Base-by-base conservation (phyloP, 257 asterid genomes). In the Anisodus tanguticus region DNA sequence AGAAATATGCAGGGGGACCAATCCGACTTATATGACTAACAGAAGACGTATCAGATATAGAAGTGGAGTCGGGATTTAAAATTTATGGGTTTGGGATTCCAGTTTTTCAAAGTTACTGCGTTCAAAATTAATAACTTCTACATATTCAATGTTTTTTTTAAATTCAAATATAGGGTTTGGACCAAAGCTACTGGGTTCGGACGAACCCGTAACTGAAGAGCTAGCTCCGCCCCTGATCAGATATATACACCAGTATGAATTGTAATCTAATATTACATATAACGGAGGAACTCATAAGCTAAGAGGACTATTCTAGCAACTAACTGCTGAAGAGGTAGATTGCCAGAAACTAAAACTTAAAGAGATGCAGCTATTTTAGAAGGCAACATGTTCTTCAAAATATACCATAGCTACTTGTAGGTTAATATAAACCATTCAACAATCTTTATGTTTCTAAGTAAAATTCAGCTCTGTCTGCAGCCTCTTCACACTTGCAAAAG, bases 241-340 rank as follows among this genome's bases (percentile, higher is more conserved):
- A 31, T 31, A 31, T 31, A 31, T 1, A 31, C 35, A 31, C 35
- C 35, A 31, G 35, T 82, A 49, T 51, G 81, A 76, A 71, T 22
- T 49, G 43, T 76, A 76, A 53, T 76, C 45, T 31, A 51, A 12
- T 51, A 16, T 31, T 51, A 76, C 81, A 74, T 13, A 49, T 45
- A 74, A 68, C 45, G 81, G 81, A 74, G 63, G 81, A 74, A 74
- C 41, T 26, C 22, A 74, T 49, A 74, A 26, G 62, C 11, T 74
- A 76, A 22, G 81, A 51, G 81, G 62, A 51, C 47, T 12, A 76
- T 22, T 51, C 81, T 49, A 51, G 81, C 81, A 76, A 51, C 47
- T 51, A 76, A 74, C 60, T 22, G 81, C 62, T 7, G 60, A 76
- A 76, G 62, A 49, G 45, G 63, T 12, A 76, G 81, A 76, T 22